Conservation (phyloP, 2,329 filamentous ascomycete species). For the Sphaerulina populicola region DNA sequence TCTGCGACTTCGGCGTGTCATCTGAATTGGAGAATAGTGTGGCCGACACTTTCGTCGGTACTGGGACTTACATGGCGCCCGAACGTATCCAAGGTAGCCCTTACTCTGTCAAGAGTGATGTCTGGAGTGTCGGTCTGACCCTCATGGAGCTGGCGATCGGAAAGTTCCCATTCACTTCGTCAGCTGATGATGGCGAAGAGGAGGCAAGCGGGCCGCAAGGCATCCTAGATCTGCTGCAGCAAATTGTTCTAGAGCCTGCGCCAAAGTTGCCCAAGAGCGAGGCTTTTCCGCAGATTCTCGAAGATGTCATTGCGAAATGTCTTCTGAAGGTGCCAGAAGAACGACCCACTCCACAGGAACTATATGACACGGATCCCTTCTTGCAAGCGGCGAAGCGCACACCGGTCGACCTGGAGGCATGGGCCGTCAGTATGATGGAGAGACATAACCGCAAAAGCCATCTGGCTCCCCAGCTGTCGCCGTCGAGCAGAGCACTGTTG, state of each 20-base stretch:
- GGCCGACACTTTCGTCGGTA: constrained; percentile 95
- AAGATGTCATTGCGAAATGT: constrained; percentile 96
- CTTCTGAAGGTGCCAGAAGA: constrained; percentile 81
- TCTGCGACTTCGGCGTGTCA: constrained; percentile 98
- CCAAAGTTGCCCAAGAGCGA: constrained; percentile 93
- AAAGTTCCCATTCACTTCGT: constrained; percentile 89
- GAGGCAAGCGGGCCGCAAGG: constrained; percentile 70
- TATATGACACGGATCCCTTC: constrained; percentile 89
- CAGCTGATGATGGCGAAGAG: constrained; percentile 66
- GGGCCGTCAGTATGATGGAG: constrained; percentile 91
- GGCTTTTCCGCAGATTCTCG: constrained; percentile 87
- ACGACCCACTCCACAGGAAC: constrained; percentile 83
- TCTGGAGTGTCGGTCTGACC: constrained; percentile 93
- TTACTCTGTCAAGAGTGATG: constrained; percentile 96
- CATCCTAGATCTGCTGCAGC: constrained; percentile 89
- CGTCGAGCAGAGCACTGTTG: constrained; percentile 67
- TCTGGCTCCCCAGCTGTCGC: constrained; percentile 69
- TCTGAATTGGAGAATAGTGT: constrained; percentile 96
- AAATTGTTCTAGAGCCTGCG: constrained; percentile 93
- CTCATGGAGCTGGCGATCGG: constrained; percentile 98
- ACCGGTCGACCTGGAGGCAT: constrained; percentile 84
- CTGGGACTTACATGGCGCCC: constrained; percentile 98
- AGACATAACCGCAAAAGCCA: constrained; percentile 93
- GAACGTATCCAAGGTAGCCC: constrained; percentile 95
- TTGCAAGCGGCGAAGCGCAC: constrained; percentile 94